A percentile compares a stretch with the other conserved stretches of the same genome.
These are phyloP conservation scores for Penicillium manginii DNA, from an alignment of 495 filamentous ascomycete species.

Conservation along the genomic window DNA sequence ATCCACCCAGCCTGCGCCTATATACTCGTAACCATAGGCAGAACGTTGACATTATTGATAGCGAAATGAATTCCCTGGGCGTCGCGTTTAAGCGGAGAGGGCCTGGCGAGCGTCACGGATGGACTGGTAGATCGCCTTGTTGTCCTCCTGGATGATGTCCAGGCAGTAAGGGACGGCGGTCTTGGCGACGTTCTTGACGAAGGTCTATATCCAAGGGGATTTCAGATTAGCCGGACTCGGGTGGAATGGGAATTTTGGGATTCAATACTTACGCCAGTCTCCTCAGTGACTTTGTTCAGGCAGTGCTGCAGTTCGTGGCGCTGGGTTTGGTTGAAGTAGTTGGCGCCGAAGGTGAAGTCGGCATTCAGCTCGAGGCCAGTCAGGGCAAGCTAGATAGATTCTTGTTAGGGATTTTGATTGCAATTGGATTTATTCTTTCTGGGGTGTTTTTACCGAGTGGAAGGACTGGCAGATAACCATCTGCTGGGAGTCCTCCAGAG, in stretches of 20 bases:
- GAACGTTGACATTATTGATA: constrained; percentile 1
- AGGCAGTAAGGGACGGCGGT: constrained; percentile 9
- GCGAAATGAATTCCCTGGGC: background rate
- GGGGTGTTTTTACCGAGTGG: constrained; percentile 14
- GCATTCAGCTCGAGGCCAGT: constrained; percentile 13
- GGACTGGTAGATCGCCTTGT: constrained; percentile 13
- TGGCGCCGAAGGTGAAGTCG: constrained; percentile 9
- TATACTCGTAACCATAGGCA: constrained; percentile 1
- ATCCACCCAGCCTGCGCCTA: constrained; percentile 1
- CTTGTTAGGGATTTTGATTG: background rate
- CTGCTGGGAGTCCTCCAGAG: constrained; percentile 9
- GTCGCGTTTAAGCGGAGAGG: background rate
- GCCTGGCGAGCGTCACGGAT: constrained; percentile 7
- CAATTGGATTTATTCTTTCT: background rate
- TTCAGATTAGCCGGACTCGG: background rate
- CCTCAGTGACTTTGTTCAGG: constrained; percentile 12
- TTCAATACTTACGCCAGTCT: constrained; percentile 11
- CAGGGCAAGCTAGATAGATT: constrained; percentile 6
- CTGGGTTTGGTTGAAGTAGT: constrained; percentile 14
- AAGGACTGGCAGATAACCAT: constrained; percentile 19
- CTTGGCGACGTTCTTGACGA: constrained; percentile 11
- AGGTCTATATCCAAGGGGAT: background rate
- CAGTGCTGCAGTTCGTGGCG: constrained; percentile 9
- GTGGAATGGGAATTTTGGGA: too few relatives aligned
- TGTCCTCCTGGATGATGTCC: constrained; percentile 10